phyloP scores from a whole-genome alignment of 1,284 basidiomycete genomes.

The Filobasidium uniguttulatum region DNA sequence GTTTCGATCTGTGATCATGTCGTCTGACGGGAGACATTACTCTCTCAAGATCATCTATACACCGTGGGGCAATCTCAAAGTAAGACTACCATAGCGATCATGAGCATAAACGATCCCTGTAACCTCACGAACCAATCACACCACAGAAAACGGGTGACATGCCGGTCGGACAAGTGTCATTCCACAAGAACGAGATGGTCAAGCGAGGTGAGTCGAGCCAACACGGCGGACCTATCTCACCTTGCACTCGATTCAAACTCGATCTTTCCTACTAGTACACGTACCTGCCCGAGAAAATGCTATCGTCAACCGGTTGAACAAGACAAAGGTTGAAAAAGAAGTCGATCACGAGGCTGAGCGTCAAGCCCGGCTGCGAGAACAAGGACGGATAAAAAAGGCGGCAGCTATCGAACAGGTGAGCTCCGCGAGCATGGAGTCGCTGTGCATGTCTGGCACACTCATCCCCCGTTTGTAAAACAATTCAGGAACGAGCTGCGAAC shows the following conservation, averaged over 20 bases:
- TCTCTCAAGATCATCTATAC: conserved; percentile 64
- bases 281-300: conserved; percentile 68
- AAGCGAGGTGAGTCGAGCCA: conserved; percentile 48
- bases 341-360: conserved; percentile 86
- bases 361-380: conserved; percentile 64
- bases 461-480: not conserved
- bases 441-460: not conserved
- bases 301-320: conserved; percentile 87
- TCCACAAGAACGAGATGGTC: conserved; percentile 77
- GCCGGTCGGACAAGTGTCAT: conserved; percentile 89
- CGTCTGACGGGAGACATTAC: not conserved
- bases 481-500: conserved; percentile 22
- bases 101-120: too few relatives aligned
- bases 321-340: conserved; percentile 70
- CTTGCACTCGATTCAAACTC: not conserved
- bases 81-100: too few relatives aligned
- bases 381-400: conserved; percentile 52
- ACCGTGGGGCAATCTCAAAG: conserved; percentile 76
- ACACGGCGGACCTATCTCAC: too few relatives aligned
- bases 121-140: too few relatives aligned
- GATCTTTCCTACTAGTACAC: conserved; percentile 44
- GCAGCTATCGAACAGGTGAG: conserved; percentile 44
- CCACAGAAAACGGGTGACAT: conserved; percentile 85
- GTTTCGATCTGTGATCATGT: not conserved
- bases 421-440: conserved; percentile 3